phyloP scores from a whole-genome alignment of 2,329 filamentous ascomycete genomes.

The Phoma sp. region DNA sequence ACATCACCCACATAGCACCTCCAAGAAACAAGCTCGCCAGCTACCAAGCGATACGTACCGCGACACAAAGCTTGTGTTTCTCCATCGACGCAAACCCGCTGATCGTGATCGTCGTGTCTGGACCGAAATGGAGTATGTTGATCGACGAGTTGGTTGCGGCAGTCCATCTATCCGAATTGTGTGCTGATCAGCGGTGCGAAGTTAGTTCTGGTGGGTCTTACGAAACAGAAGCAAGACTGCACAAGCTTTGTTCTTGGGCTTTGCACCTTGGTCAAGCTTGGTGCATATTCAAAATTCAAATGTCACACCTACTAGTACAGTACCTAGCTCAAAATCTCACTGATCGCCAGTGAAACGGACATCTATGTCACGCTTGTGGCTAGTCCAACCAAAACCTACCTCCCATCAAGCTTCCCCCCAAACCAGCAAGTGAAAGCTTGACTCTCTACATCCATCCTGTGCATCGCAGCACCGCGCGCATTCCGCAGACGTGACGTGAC shows the following conservation, averaged over 20 bases:
- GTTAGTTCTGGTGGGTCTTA: neutral
- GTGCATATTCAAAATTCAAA: no score
- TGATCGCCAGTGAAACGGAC: no score
- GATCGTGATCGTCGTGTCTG: slow-evolving; percentile 2
- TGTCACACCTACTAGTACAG: no score
- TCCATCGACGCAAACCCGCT: neutral
- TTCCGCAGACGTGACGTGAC: neutral
- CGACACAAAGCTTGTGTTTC: slow-evolving; percentile 2
- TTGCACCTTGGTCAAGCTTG: neutral
- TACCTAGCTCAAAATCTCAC: no score
- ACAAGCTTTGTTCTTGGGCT: neutral
- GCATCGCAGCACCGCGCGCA: neutral
- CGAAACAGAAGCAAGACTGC: neutral
- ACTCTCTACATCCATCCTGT: no score
- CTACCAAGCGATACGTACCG: neutral
- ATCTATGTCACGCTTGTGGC: no score
- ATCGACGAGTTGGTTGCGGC: neutral
- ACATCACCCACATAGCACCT: no score
- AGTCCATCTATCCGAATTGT: no score
- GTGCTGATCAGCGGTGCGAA: neutral
- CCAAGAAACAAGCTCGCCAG: neutral
- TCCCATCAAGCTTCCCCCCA: no score
- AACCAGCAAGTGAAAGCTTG: no score
- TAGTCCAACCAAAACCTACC: no score
- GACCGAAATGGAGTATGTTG: neutral